Percentiles rank a stretch among this genome's conserved stretches.
phyloP scores from a whole-genome alignment of 345 rosid genomes.

The Linum usitatissimum region DNA sequence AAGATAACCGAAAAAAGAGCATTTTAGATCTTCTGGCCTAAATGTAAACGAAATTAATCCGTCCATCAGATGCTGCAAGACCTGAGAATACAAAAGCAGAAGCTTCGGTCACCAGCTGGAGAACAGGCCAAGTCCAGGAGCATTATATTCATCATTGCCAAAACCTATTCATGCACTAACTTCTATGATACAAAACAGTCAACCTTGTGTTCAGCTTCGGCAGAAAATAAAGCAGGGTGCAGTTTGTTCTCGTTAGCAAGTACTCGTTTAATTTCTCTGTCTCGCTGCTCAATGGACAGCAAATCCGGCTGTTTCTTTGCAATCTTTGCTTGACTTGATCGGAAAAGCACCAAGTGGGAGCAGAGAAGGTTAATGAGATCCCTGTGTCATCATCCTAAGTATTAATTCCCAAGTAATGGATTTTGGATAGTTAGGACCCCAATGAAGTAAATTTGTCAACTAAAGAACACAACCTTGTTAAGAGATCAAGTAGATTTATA shows the following conservation, averaged over 20 bases:
- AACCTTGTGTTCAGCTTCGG: slow-evolving; percentile 96
- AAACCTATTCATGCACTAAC: slow-evolving; percentile 1
- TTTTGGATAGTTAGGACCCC: not conserved
- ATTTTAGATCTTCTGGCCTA: slow-evolving; percentile 78
- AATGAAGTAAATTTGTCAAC: slow-evolving; percentile 7
- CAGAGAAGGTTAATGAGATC: slow-evolving; percentile 68
- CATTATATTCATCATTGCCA: not conserved
- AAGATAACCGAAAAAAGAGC: slow-evolving; percentile 62
- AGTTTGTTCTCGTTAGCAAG: slow-evolving; percentile 70
- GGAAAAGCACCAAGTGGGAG: slow-evolving; percentile 76
- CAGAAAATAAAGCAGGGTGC: slow-evolving; percentile 92
- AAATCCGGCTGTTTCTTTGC: slow-evolving; percentile 35
- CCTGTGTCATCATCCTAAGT: slow-evolving; percentile 46
- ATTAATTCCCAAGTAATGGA: slow-evolving; percentile 23
- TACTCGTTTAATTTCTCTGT: slow-evolving; percentile 49
- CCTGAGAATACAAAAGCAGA: slow-evolving; percentile 39
- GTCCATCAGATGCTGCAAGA: slow-evolving; percentile 81
- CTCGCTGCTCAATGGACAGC: slow-evolving; percentile 49
- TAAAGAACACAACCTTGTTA: slow-evolving; percentile 55
- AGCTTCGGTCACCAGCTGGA: slow-evolving; percentile 5
- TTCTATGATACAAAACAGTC: slow-evolving; percentile 8
- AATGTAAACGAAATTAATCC: slow-evolving; percentile 71
- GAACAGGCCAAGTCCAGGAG: slow-evolving; percentile 11
- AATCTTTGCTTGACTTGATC: slow-evolving; percentile 60
- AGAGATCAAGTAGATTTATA: slow-evolving; percentile 75